Conservation (phyloP, 1,284 basidiomycete species). For the Tylopilus sp. region DNA sequence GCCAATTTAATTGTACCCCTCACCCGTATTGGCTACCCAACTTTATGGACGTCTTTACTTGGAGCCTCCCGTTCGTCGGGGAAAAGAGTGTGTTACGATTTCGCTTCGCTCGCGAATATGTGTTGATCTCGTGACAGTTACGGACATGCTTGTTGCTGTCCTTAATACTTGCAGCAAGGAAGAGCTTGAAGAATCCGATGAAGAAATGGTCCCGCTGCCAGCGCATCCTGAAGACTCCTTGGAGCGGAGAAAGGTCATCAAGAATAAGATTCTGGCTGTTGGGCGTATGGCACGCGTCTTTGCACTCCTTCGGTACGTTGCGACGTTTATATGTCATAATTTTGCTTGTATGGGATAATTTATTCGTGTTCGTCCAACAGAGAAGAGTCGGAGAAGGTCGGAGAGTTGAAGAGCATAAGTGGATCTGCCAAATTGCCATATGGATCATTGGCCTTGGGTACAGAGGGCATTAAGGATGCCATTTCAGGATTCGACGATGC, state of each 20-base stretch:
- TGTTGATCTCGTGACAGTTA: conserved; percentile 49
- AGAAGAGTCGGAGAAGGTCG: conserved; percentile 97
- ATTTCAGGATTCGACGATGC: conserved; percentile 95
- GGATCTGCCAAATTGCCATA: conserved; percentile 80
- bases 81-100: conserved; percentile 75
- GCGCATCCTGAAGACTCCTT: conserved; percentile 49
- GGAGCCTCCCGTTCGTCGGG: conserved; percentile 88
- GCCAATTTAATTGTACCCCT: conserved; percentile 93
- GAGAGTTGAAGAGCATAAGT: conserved; percentile 90
- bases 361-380: conserved; percentile 39
- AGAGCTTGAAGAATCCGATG: conserved; percentile 86
- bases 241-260: conserved; percentile 84
- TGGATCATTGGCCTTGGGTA: conserved; percentile 83
- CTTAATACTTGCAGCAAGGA: conserved; percentile 93
- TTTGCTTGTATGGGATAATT: neutral
- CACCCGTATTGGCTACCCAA: conserved; percentile 95
- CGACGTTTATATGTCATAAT: neutral
- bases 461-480: conserved; percentile 94
- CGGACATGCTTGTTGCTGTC: conserved; percentile 95
- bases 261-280: conserved; percentile 98
- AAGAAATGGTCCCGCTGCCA: conserved; percentile 39
- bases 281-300: conserved; percentile 97
- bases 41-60: conserved; percentile 94
- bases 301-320: conserved; percentile 81
- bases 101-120: neutral